Evolutionary conservation across 2,329 filamentous ascomycete genomes (phyloP).

Genomic region (Talaromyces funiculosus): DNA sequence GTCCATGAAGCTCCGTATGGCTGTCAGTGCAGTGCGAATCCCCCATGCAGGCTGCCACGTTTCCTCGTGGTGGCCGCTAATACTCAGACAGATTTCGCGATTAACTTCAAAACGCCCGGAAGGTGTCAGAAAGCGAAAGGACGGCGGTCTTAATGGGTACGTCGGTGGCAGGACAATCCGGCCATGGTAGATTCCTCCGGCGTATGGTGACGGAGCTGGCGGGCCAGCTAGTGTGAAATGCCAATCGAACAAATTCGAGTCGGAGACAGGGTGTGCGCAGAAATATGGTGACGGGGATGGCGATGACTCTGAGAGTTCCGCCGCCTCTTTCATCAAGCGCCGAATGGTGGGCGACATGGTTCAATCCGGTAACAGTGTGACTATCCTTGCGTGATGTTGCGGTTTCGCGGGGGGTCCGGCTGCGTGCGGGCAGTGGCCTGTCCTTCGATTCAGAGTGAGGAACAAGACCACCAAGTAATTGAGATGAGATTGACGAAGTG

Average conservation of each 20-base stretch:
- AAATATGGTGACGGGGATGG: conserved; percentile 76
- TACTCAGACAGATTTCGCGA: conserved; percentile 91
- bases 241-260: conserved; percentile 94
- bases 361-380: not conserved
- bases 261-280: conserved; percentile 70
- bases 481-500: not conserved
- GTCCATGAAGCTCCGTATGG: conserved; percentile 86
- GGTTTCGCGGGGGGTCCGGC: not conserved
- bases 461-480: not conserved
- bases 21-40: conserved; percentile 76
- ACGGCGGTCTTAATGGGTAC: conserved; percentile 86
- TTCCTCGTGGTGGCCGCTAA: conserved; percentile 93
- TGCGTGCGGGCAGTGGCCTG: not conserved
- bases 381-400: not conserved
- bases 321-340: conserved; percentile 68
- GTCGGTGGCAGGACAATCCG: conserved; percentile 84
- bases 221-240: conserved; percentile 96
- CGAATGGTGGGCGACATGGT: conserved; percentile 31
- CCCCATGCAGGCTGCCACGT: conserved; percentile 99
- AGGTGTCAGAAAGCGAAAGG: conserved; percentile 92
- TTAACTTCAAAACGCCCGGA: conserved; percentile 93
- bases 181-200: conserved; percentile 84
- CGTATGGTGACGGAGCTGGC: conserved; percentile 69
- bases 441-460: not conserved
- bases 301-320: conserved; percentile 70